phyloP scores from a whole-genome alignment of 352 stramenopile species.

The Globisporangium spiculum region DNA sequence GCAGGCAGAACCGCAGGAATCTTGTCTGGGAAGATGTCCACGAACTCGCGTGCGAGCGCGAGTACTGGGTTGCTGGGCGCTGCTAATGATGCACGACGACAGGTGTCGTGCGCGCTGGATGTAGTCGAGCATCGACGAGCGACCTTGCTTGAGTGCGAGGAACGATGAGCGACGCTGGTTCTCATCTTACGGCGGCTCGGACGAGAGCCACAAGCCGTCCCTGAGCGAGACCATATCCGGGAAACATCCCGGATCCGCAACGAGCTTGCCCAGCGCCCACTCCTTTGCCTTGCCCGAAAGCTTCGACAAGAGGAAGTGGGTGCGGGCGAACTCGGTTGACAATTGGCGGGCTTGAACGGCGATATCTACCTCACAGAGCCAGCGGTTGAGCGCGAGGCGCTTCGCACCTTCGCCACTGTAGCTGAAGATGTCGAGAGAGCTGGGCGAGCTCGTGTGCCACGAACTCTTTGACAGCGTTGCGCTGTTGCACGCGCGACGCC shows the following conservation, averaged over 20 bases:
- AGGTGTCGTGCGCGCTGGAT: constrained; percentile 23
- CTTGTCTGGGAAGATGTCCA: constrained; percentile 22
- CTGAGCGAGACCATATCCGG: constrained; percentile 4
- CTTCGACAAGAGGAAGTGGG: too few relatives aligned
- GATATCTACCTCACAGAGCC: too few relatives aligned
- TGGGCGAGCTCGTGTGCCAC: too few relatives aligned
- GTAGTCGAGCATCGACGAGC: constrained; percentile 12
- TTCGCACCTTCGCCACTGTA: too few relatives aligned
- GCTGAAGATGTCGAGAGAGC: too few relatives aligned
- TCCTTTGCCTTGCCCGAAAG: too few relatives aligned
- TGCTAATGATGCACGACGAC: constrained; percentile 15
- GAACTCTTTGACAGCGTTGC: too few relatives aligned
- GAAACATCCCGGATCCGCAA: constrained; percentile 12
- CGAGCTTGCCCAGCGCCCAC: not conserved
- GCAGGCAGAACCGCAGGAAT: constrained; percentile 10
- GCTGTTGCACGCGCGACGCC: too few relatives aligned
- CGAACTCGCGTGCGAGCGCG: too few relatives aligned
- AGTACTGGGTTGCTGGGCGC: constrained; percentile 1
- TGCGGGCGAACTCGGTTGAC: too few relatives aligned
- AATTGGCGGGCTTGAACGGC: too few relatives aligned
- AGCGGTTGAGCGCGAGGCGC: too few relatives aligned
- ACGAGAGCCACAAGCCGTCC: constrained; percentile 15
- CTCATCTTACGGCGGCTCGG: constrained; percentile 23
- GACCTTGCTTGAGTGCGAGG: not conserved
- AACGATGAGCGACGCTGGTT: not conserved